phyloP scores from a whole-genome alignment of 2,329 filamentous ascomycete species.

The Myotisia sp. region DNA sequence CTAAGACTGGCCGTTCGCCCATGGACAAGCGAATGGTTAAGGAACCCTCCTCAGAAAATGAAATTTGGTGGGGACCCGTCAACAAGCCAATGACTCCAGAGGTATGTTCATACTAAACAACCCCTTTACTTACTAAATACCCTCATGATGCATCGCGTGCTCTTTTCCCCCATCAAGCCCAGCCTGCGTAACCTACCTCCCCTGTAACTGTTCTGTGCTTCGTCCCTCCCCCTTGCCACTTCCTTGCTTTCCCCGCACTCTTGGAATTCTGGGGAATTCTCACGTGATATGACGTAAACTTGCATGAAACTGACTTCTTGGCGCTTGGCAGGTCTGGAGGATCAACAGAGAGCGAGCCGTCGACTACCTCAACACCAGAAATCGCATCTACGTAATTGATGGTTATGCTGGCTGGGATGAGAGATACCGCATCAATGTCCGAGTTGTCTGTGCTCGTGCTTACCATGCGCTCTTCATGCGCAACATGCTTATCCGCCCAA shows the following conservation, averaged over 20 bases:
- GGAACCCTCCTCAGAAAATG: slow-evolving; percentile 73
- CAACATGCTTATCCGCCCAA: slow-evolving; percentile 98
- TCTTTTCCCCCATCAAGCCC: too few species aligned
- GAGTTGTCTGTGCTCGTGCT: slow-evolving; percentile 93
- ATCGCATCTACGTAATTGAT: slow-evolving; percentile 96
- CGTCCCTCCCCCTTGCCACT: background rate
- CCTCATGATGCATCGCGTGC: too few species aligned
- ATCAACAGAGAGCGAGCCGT: slow-evolving; percentile 98
- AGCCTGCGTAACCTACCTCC: too few species aligned
- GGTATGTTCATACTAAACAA: slow-evolving; percentile 55
- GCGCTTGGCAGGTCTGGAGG: slow-evolving; percentile 69
- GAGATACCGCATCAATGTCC: slow-evolving; percentile 93
- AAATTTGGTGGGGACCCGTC: slow-evolving; percentile 98
- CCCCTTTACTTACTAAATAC: too few species aligned
- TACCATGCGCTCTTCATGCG: slow-evolving; percentile 99
- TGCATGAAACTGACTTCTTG: slow-evolving; percentile 12
- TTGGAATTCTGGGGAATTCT: slow-evolving; percentile 1
- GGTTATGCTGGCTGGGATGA: slow-evolving; percentile 97
- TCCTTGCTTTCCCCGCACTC: background rate
- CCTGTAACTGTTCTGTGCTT: too few species aligned
- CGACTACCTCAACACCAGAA: slow-evolving; percentile 97
- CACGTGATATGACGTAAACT: slow-evolving; percentile 21
- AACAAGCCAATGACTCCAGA: slow-evolving; percentile 98
- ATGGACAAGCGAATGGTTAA: slow-evolving; percentile 96
- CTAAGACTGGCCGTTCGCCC: slow-evolving; percentile 93